Conservation (phyloP, 1,284 basidiomycete species). For the Moniliophthora roreri region DNA sequence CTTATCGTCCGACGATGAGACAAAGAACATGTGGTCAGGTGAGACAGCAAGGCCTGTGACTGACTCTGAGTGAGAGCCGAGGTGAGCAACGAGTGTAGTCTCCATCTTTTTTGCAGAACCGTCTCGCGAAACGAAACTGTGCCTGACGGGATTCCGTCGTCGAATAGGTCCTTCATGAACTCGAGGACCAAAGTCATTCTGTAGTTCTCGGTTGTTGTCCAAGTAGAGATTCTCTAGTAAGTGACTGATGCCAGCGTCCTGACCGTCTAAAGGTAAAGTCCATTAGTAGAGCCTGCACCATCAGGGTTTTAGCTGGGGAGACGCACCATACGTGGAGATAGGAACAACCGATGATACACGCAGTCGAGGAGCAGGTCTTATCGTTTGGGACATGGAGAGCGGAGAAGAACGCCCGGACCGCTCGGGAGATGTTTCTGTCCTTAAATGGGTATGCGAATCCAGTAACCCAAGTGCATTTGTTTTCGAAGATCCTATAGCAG, state of each 20-base stretch:
- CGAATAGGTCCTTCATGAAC: constrained; percentile 79
- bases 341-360: constrained; percentile 51
- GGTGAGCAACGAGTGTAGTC: constrained; percentile 80
- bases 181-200: constrained; percentile 87
- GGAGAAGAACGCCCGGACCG: constrained; percentile 73
- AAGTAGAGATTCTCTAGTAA: constrained; percentile 88
- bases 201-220: constrained; percentile 80
- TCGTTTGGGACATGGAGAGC: constrained; percentile 53
- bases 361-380: constrained; percentile 44
- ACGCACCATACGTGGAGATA: constrained; percentile 72
- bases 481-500: constrained; percentile 79
- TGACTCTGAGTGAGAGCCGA: constrained; percentile 81
- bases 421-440: constrained; percentile 62
- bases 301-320: not conserved
- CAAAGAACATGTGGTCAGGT: constrained; percentile 94
- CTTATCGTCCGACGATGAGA: constrained; percentile 85
- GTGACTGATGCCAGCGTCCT: constrained; percentile 84
- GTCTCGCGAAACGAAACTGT: constrained; percentile 63
- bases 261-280: constrained; percentile 58
- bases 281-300: not conserved
- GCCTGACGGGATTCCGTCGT: constrained; percentile 67
- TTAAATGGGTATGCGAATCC: constrained; percentile 65
- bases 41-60: constrained; percentile 86
- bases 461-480: constrained; percentile 75
- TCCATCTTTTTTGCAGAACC: constrained; percentile 58